Base-by-base conservation (phyloP, 495 filamentous ascomycete genomes). In the Amorphotheca resinae region DNA sequence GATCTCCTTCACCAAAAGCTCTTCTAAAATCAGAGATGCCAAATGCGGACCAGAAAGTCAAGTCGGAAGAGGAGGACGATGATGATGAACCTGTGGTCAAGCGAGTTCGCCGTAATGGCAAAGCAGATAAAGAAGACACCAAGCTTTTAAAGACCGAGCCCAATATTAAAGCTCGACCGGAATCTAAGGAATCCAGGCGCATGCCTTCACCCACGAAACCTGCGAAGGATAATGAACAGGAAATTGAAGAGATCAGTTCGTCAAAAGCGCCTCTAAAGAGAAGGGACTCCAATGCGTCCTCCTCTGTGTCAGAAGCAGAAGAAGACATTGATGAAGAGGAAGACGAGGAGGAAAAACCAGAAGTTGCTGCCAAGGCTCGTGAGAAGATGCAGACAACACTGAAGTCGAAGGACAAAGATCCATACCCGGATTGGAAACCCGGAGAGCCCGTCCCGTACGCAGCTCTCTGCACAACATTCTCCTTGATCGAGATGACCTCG, bases 391-490 rank as follows among this genome's bases (percentile, higher is more conserved):
- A 95, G 53, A 76, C 78, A 2, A 81, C 77, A 3, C 60, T 95
- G 34, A 72, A 68, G 16, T 71, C 64, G 41, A 65, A 65, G 21
- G 62, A 62, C 9, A 82, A 84, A 46, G 84, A 93, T 59, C 82
- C 84, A 33, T 96, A 88, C 63, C 87, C 87, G 4, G 89, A 98
- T 60, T 98, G 91, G 91, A 79, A 84, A 55, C 60, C 80, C 15
- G 87, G 87, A 23, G 75, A 83, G 32, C 84, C 88, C 21, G 85
- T 95, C 0, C 91, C 91, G 9, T 98, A 96, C 51, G 93, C 88
- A 21, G 91, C 93, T 26, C 71, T 98, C 17, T 95, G 91, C 57
- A 86, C 77, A 5, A 95, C 91, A 0, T 96, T 98, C 57, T 93
- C 86, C 12, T 71, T 93, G 20, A 76, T 95, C 36, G 91, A 98